These are phyloP conservation scores for Saccharomycopsis fermentans DNA, from an alignment of 805 yeast species.

Conservation along the genomic window DNA sequence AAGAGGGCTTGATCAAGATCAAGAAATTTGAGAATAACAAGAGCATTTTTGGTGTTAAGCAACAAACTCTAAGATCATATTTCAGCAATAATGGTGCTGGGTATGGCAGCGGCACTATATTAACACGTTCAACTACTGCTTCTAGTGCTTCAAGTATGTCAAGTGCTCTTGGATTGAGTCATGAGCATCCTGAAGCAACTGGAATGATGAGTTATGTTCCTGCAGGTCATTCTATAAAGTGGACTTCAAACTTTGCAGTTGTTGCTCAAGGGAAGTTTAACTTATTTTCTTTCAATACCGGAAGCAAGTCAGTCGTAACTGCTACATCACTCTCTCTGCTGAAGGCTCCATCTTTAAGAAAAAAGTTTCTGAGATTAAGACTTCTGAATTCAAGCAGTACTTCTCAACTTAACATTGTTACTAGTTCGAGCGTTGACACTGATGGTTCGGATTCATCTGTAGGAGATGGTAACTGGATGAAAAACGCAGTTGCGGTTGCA, in stretches of 20 bases:
- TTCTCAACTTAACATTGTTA: constrained; percentile 11
- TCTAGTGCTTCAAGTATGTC: constrained; percentile 21
- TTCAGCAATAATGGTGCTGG: constrained; percentile 4
- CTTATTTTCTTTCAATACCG: constrained; percentile 39
- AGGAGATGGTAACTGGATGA: constrained; percentile 65
- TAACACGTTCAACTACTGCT: constrained; percentile 10
- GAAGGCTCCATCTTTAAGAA: constrained; percentile 4
- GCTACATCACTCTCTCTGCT: constrained; percentile 14
- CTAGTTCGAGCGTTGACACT: constrained; percentile 22
- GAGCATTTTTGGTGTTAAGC: constrained; percentile 11
- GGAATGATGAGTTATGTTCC: constrained; percentile 1
- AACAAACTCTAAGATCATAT: constrained; percentile 1
- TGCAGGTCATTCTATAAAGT: constrained; percentile 20
- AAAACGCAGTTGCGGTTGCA: constrained; percentile 48
- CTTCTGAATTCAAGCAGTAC: constrained; percentile 9
- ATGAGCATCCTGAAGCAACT: background rate
- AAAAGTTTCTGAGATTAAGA: constrained; percentile 17
- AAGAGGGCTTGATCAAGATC: constrained; percentile 53
- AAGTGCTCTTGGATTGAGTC: background rate
- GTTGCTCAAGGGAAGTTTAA: constrained; percentile 58
- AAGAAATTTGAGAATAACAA: constrained; percentile 16
- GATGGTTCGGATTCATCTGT: constrained; percentile 21
- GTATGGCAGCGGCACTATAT: background rate
- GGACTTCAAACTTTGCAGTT: constrained; percentile 51
- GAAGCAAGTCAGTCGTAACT: background rate